Percentiles rank a stretch among this genome's conserved stretches.
These are phyloP conservation scores for Didymella sp. DNA, from an alignment of 2,329 filamentous ascomycete species.

Conservation along the genomic window DNA sequence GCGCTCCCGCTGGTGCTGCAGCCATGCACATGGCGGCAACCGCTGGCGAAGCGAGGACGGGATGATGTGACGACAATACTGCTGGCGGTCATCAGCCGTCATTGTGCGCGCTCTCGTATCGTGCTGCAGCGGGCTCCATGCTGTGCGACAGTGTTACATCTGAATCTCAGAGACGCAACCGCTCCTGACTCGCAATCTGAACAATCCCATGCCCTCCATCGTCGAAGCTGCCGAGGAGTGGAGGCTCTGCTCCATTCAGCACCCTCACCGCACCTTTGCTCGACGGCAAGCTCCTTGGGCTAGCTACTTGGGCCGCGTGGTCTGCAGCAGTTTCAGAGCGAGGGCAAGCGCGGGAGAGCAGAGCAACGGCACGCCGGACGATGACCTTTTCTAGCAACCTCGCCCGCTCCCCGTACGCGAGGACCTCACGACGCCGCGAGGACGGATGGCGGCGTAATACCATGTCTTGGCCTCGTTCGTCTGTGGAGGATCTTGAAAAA, in stretches of 20 bases:
- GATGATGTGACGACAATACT: conserved; percentile 29
- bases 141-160: conserved; percentile 3
- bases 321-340: conserved; percentile 41
- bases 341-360: conserved; percentile 45
- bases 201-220: conserved; percentile 4
- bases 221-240: conserved; percentile 12
- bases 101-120: conserved; percentile 20
- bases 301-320: conserved; percentile 33
- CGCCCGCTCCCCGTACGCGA: conserved; percentile 42
- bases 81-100: conserved; percentile 22
- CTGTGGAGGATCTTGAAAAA: conserved; percentile 48
- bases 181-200: conserved; percentile 25
- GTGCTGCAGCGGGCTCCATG: conserved; percentile 13
- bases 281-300: conserved; percentile 28
- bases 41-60: conserved; percentile 30
- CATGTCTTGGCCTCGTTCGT: conserved; percentile 44
- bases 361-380: conserved; percentile 35
- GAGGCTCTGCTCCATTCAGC: conserved; percentile 17
- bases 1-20: conserved; percentile 13
- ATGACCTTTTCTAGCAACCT: conserved; percentile 40
- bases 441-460: conserved; percentile 42
- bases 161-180: conserved; percentile 5
- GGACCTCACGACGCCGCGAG: conserved; percentile 40
- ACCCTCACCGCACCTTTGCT: conserved; percentile 35
- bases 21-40: conserved; percentile 30